Evolutionary conservation across 164 flowering plant species (phyloP), one percentile per base, ranked within the genome.

Genomic region (Magnolia changhungtana): DNA sequence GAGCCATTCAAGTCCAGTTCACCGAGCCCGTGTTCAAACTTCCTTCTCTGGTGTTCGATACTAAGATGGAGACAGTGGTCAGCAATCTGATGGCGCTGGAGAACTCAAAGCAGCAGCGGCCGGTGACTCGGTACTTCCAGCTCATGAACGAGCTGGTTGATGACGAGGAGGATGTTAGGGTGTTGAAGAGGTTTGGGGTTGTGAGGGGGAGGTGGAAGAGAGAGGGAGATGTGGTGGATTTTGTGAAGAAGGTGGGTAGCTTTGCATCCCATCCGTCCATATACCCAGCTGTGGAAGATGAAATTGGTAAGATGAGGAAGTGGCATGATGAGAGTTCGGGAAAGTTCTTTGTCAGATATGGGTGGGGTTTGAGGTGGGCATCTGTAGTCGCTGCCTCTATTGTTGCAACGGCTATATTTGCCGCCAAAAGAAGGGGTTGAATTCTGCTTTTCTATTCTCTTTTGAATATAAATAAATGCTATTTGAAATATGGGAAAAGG

Each of bases 111-210:
- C 19, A 27, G 7, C 6, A 2, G 59, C 18, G 27, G 55, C 75
- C 75, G 51, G 55, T 73, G 27, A 68, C 72, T 2, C 13, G 77
- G 27, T 67, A 50, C 77, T 24, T 67, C 50, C 72, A 75, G 50
- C 31, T 75, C 50, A 20, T 75, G 77, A 75, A 67, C 10, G 77
- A 75, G 65, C 50, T 75, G 72, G 45, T 75, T 1, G 72, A 75
- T n/a, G 77, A 67, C 29, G 63, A 5, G 13, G 67, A 20, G 14
- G 77, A 75, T 69, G 72, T 68, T 14, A 67, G 50, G 65, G 50
- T 75, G 71, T 7, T 75, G 77, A 68, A 50, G 63, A 67, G 21
- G 64, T 50, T 14, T 51, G 77, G 72, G 19, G 29, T 67, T 18
- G 9, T 75, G 71, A 61, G 29, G 55, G 75, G 75, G 8, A 50